Percentiles rank a stretch among this genome's conserved stretches.
Evolutionary conservation across 306 rosid species (phyloP).

Genomic region (Vigna radiata): DNA sequence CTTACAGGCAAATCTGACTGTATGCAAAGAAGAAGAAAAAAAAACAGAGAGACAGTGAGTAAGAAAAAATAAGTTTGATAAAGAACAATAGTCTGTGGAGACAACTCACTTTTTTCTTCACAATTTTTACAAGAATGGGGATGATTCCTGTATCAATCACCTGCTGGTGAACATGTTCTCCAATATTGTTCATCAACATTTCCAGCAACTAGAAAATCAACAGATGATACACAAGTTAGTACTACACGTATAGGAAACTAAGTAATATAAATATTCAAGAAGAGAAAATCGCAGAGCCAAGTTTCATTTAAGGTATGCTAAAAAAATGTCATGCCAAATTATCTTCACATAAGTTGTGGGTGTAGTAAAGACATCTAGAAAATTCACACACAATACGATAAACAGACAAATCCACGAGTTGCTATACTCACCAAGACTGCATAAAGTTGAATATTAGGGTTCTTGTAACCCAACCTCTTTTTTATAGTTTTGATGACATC

Average conservation of each 20-base stretch:
- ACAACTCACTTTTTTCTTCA: conserved; percentile 86
- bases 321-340: conserved; percentile 16
- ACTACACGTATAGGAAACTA: conserved; percentile 36
- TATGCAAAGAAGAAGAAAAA: conserved; percentile 37
- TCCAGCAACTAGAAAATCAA: conserved; percentile 79
- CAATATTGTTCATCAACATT: conserved; percentile 95
- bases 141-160: conserved; percentile 82
- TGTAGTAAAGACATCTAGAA: conserved; percentile 11
- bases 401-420: neutral
- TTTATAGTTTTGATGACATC: conserved; percentile 83
- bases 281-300: conserved; percentile 35
- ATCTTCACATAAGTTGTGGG: conserved; percentile 10
- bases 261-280: conserved; percentile 15
- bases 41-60: neutral
- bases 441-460: conserved; percentile 72
- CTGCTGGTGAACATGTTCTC: conserved; percentile 82
- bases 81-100: conserved; percentile 23
- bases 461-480: conserved; percentile 78
- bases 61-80: conserved; percentile 21
- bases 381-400: conserved; percentile 6
- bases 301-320: conserved; percentile 21
- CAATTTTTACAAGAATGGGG: conserved; percentile 83
- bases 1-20: conserved; percentile 91
- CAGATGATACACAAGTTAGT: conserved; percentile 40
- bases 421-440: conserved; percentile 74